Evolutionary conservation across 495 filamentous ascomycete species (phyloP).

Genomic region (Saxophila tyrrhenica): DNA sequence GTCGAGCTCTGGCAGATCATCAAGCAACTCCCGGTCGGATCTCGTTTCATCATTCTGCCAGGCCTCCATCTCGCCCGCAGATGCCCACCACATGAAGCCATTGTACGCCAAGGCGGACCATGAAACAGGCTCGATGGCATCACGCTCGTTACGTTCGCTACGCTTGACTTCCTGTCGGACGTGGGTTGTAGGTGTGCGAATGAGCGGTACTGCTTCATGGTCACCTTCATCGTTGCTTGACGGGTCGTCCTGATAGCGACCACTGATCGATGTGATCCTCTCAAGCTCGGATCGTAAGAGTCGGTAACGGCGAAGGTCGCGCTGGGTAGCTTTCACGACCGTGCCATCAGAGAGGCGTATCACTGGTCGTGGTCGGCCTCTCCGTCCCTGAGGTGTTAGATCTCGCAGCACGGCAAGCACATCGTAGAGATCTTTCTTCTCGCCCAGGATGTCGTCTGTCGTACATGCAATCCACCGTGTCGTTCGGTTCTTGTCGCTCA

Average conservation of each 20-base stretch:
- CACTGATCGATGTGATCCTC: slow-evolving; percentile 32
- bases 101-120: slow-evolving; percentile 85
- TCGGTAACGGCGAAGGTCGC: slow-evolving; percentile 71
- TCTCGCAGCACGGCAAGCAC: slow-evolving; percentile 66
- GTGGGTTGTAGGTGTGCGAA: neutral
- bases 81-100: slow-evolving; percentile 97
- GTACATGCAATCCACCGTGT: slow-evolving; percentile 75
- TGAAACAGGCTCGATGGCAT: slow-evolving; percentile 65
- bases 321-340: slow-evolving; percentile 74
- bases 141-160: slow-evolving; percentile 19
- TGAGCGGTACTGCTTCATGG: slow-evolving; percentile 15
- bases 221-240: slow-evolving; percentile 19
- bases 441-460: slow-evolving; percentile 78
- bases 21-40: slow-evolving; percentile 24
- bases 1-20: slow-evolving; percentile 25
- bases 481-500: slow-evolving; percentile 44
- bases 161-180: neutral
- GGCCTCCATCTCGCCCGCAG: slow-evolving; percentile 66
- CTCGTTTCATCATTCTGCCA: slow-evolving; percentile 29
- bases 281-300: slow-evolving; percentile 58
- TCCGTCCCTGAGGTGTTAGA: slow-evolving; percentile 38
- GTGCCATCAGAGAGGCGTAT: slow-evolving; percentile 52
- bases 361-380: slow-evolving; percentile 54
- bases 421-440: slow-evolving; percentile 80
- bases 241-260: slow-evolving; percentile 11